Evolutionary conservation across 1,284 basidiomycete genomes (phyloP).

Genomic region (Violaceomyces palustris): DNA sequence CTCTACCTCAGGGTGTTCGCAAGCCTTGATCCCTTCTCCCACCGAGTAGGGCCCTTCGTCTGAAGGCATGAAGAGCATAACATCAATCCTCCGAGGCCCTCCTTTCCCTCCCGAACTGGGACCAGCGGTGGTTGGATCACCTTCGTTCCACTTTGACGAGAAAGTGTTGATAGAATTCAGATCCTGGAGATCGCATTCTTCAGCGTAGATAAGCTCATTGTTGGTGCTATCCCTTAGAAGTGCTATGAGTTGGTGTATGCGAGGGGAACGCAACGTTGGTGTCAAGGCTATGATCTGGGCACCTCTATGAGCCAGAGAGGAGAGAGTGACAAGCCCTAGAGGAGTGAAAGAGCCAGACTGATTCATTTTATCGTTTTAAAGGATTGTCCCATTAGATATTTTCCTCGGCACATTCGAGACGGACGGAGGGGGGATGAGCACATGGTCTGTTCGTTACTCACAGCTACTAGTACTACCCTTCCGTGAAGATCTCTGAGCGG

Average conservation of each 20-base stretch:
- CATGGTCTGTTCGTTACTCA: conserved; percentile 5
- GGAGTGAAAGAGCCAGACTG: conserved; percentile 35
- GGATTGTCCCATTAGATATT: neutral
- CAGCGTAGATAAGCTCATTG: conserved; percentile 43
- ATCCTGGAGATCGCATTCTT: conserved; percentile 37
- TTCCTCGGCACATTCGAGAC: neutral
- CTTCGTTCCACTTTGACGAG: conserved; percentile 34
- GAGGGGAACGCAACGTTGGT: conserved; percentile 10
- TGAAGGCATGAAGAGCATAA: conserved; percentile 11
- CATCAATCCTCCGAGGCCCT: conserved; percentile 8
- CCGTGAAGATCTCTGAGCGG: conserved; percentile 19
- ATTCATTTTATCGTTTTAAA: no score
- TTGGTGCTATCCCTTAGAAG: conserved; percentile 39
- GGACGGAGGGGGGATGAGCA: neutral
- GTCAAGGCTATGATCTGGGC: conserved; percentile 42
- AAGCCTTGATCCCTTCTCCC: conserved; percentile 2
- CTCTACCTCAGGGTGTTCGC: neutral
- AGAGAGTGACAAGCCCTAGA: conserved; percentile 33
- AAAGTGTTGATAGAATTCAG: conserved; percentile 28
- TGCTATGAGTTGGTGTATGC: conserved; percentile 28
- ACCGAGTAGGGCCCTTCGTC: neutral
- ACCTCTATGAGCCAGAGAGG: conserved; percentile 35
- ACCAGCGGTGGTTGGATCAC: conserved; percentile 1
- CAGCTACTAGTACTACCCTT: conserved; percentile 25
- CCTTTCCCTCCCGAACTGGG: conserved; percentile 4